A percentile compares a stretch with the other conserved stretches of the same genome.
Conservation (phyloP, 306 rosid species). For the Vicia sativa region DNA sequence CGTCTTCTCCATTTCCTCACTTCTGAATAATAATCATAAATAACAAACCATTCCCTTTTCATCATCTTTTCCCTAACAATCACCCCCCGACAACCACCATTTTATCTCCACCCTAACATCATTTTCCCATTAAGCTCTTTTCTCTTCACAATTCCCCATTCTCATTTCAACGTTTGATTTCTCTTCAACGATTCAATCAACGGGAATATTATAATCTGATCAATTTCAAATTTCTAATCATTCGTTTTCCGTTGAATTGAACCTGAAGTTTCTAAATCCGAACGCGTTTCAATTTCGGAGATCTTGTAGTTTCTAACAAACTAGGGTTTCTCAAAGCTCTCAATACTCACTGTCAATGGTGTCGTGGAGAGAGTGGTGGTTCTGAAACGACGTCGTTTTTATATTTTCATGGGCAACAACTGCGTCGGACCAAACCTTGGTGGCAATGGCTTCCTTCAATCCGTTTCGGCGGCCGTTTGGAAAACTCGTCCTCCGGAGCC, state of each 20-base stretch:
- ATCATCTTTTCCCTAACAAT: background rate
- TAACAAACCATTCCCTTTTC: background rate
- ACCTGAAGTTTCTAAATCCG: conserved; percentile 13
- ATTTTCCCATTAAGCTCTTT: background rate
- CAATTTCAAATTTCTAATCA: background rate
- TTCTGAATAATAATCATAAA: background rate
- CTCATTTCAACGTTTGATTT: background rate
- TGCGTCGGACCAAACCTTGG: conserved; percentile 82
- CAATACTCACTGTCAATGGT: conserved; percentile 42
- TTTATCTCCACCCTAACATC: conserved; percentile 1
- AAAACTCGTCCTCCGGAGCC: conserved; percentile 68
- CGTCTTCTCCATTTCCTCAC: conserved; percentile 13
- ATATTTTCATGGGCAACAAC: conserved; percentile 79
- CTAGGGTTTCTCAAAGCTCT: conserved; percentile 39
- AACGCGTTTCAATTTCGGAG: background rate
- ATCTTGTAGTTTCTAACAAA: conserved; percentile 16
- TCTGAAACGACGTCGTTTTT: conserved; percentile 29
- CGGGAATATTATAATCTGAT: too few relatives aligned
- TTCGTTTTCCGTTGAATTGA: background rate
- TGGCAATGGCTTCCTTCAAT: conserved; percentile 65
- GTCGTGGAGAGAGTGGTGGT: conserved; percentile 42
- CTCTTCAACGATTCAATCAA: background rate
- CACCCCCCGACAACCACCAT: too few relatives aligned
- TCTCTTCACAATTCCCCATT: background rate
- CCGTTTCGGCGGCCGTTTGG: conserved; percentile 72